Conservation (phyloP, 495 filamentous ascomycete species). For the Penicillium taxi region DNA sequence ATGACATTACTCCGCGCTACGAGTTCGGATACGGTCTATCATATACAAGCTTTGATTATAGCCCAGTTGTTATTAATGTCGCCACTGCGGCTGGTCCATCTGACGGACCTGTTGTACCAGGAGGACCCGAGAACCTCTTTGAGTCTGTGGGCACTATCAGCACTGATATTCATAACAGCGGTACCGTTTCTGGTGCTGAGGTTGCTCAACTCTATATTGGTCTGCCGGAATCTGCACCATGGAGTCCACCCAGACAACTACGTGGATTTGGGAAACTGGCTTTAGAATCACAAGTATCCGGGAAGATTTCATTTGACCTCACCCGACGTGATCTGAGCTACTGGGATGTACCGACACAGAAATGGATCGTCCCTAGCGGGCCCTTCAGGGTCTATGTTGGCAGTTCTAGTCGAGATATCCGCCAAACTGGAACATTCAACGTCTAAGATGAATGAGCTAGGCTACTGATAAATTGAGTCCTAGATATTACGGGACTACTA, state of each 20-base stretch:
- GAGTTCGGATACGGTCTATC: slow-evolving; percentile 62
- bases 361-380: slow-evolving; percentile 52
- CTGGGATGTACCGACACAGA: slow-evolving; percentile 54
- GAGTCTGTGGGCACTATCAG: slow-evolving; percentile 44
- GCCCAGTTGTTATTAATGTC: not conserved
- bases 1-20: slow-evolving; percentile 52
- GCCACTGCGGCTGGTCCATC: not conserved
- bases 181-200: slow-evolving; percentile 44
- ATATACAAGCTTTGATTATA: slow-evolving; percentile 56
- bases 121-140: slow-evolving; percentile 52
- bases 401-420: slow-evolving; percentile 32
- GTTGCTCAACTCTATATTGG: slow-evolving; percentile 60
- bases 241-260: slow-evolving; percentile 28
- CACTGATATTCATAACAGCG: slow-evolving; percentile 43
- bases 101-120: slow-evolving; percentile 30
- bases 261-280: slow-evolving; percentile 57
- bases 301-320: slow-evolving; percentile 46
- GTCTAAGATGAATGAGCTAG: too few relatives aligned
- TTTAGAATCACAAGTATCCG: slow-evolving; percentile 31
- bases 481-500: too few relatives aligned
- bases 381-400: slow-evolving; percentile 50
- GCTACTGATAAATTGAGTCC: too few relatives aligned
- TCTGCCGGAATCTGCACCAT: slow-evolving; percentile 32
- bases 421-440: slow-evolving; percentile 11
- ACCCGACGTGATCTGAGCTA: slow-evolving; percentile 57